A percentile compares a stretch with the other conserved stretches of the same genome.
These are phyloP conservation scores for Psophocarpus tetragonolobus DNA, from an alignment of 306 rosid genomes.

Conservation along the genomic window DNA sequence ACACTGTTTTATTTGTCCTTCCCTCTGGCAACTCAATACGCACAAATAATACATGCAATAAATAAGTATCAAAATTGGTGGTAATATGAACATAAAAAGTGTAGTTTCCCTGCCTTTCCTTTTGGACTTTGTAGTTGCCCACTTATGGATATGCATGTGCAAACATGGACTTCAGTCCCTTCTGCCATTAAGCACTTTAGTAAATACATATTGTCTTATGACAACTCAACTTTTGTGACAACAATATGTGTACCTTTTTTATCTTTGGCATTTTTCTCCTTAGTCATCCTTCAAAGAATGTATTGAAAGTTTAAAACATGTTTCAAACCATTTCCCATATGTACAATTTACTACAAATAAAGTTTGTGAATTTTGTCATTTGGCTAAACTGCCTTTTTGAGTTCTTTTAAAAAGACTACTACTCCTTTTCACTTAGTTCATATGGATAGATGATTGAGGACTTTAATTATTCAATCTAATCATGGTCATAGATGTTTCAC, in stretches of 20 bases:
- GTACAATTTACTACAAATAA: not conserved
- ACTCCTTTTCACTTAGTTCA: not conserved
- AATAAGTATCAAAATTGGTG: conserved; percentile 10
- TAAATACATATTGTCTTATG: not conserved
- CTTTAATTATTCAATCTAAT: not conserved
- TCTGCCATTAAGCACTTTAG: not conserved
- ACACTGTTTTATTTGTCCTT: conserved; percentile 9
- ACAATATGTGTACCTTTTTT: not conserved
- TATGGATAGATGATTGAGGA: not conserved
- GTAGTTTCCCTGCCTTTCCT: not conserved
- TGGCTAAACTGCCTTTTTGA: not conserved
- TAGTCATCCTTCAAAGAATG: not conserved
- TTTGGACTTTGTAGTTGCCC: not conserved
- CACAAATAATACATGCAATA: conserved; percentile 6
- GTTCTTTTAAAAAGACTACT: not conserved
- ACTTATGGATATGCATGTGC: not conserved
- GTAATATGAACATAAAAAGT: not conserved
- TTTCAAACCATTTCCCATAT: not conserved
- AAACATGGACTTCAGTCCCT: not conserved
- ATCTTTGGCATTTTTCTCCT: no score
- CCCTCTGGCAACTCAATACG: not conserved
- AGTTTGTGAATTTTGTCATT: not conserved
- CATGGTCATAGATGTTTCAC: not conserved
- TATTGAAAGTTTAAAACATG: not conserved
- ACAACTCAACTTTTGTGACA: not conserved